Percentiles rank a stretch among this genome's conserved stretches.
Evolutionary conservation across 345 rosid genomes (phyloP).

Genomic region (Populus tremula): DNA sequence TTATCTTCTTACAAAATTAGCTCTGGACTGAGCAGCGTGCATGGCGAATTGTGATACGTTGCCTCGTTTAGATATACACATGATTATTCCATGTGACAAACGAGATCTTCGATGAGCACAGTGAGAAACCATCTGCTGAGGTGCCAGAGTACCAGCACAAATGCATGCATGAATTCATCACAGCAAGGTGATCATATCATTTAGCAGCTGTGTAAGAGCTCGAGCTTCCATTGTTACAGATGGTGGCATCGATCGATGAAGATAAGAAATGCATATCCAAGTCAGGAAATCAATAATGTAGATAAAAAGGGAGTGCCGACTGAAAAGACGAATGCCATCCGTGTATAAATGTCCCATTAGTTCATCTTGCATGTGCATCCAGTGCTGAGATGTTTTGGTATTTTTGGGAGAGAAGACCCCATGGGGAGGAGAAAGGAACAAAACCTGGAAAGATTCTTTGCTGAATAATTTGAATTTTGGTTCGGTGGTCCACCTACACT

Average conservation of each 20-base stretch:
- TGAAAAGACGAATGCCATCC: not conserved
- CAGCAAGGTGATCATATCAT: not conserved
- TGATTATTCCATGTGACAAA: slow-evolving; percentile 25
- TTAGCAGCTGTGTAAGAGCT: not conserved
- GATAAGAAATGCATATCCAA: slow-evolving; percentile 10
- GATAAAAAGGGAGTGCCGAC: not conserved
- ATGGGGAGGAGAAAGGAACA: slow-evolving; percentile 20
- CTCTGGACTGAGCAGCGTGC: not conserved
- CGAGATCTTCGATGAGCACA: not conserved
- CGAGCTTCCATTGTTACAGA: not conserved
- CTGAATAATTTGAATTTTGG: slow-evolving; percentile 5
- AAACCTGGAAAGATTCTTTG: slow-evolving; percentile 44
- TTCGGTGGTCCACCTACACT: slow-evolving; percentile 34
- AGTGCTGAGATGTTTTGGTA: slow-evolving; percentile 6
- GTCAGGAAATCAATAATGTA: slow-evolving; percentile 40
- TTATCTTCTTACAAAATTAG: not conserved
- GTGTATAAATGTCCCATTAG: not conserved
- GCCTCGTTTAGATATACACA: not conserved
- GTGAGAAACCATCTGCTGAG: slow-evolving; percentile 5
- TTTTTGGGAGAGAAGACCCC: slow-evolving; percentile 9
- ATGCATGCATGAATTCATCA: not conserved
- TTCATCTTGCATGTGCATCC: slow-evolving; percentile 17
- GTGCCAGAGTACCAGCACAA: slow-evolving; percentile 11
- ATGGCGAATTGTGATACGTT: slow-evolving; percentile 3
- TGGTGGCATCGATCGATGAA: not conserved